Base-by-base conservation (phyloP, 306 rosid species). In the Abrus precatorius region DNA sequence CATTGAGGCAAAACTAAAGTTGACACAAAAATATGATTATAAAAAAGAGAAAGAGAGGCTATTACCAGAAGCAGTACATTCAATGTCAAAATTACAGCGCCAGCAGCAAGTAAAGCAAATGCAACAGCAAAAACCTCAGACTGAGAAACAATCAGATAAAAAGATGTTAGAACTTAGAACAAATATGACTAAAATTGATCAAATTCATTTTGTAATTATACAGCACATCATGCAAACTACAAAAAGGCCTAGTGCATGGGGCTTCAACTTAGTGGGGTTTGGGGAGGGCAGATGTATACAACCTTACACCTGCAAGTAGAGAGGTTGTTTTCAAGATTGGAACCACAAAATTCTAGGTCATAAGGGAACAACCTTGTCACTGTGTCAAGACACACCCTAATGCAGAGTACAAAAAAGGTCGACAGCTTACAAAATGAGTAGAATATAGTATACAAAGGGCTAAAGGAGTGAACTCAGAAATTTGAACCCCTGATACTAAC, bases 51-150 rank as follows among this genome's bases (percentile, higher is more conserved):
- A 75, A 69, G 78, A 69, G 78, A 36, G 69, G 61, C 10, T 13
- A 69, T 85, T 96, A 96, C 99, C 97, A 95, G 97, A 38, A 95
- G 98, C 78, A 95, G 92, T 8, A 96, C 99, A 87, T 96, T 96
- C 93, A 96, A 71, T 38, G 98, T 96, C 87, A 96, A 84, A 85
- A 96, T 86, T 72, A 95, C 91, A 72, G 97, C 98, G 38, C 99
- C 98, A 50, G 93, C 94, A 77, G 99, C 99, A 76, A 95, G 99
- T 48, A 95, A 91, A 38, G 98, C 99, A 88, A 95, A 95, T 60
- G 98, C 97, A 82, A 93, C 99, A 32, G 98, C 99, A 40, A 95
- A 95, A 55, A 95, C 99, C 85, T 96, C 99, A 69, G 97, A 90
- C 99, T 96, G 94, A 50, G 61, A 77, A 67, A 81, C 30, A 69